Evolutionary conservation across 2,329 filamentous ascomycete species (phyloP).

Genomic region (Aspergillus sp.): DNA sequence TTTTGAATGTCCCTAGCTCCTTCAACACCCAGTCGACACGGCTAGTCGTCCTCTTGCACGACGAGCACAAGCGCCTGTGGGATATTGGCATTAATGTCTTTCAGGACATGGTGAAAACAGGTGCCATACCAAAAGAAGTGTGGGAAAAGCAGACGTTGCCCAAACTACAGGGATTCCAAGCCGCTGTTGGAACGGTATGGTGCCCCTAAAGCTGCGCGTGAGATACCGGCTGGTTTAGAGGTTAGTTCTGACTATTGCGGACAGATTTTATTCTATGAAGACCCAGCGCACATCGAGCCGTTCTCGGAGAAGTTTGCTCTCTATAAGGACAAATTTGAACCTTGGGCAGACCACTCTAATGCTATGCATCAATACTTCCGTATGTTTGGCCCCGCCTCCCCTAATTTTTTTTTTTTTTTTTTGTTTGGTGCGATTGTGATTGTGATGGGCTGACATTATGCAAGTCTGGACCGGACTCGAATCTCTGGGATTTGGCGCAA

Average conservation of each 20-base stretch:
- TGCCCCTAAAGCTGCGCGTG: background rate
- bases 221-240: constrained; percentile 29
- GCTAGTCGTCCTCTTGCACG: constrained; percentile 73
- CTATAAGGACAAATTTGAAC: constrained; percentile 77
- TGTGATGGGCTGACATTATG: background rate
- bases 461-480: constrained; percentile 76
- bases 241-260: background rate
- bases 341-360: constrained; percentile 72
- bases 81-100: constrained; percentile 66
- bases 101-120: constrained; percentile 65
- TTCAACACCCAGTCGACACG: constrained; percentile 91
- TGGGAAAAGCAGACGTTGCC: constrained; percentile 53
- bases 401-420: background rate
- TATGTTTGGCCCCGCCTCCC: constrained; percentile 24
- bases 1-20: constrained; percentile 70
- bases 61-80: constrained; percentile 88
- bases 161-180: constrained; percentile 62
- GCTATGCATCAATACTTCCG: constrained; percentile 77
- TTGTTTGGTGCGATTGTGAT: background rate
- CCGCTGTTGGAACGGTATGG: constrained; percentile 70
- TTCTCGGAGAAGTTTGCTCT: constrained; percentile 68
- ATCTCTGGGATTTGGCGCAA: constrained; percentile 79
- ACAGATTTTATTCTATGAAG: constrained; percentile 79
- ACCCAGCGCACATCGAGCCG: constrained; percentile 64
- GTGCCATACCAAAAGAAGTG: constrained; percentile 46